A percentile compares a stretch with the other conserved stretches of the same genome.
phyloP scores from a whole-genome alignment of 768 basidiomycete species.

The Pleurotus platypus region DNA sequence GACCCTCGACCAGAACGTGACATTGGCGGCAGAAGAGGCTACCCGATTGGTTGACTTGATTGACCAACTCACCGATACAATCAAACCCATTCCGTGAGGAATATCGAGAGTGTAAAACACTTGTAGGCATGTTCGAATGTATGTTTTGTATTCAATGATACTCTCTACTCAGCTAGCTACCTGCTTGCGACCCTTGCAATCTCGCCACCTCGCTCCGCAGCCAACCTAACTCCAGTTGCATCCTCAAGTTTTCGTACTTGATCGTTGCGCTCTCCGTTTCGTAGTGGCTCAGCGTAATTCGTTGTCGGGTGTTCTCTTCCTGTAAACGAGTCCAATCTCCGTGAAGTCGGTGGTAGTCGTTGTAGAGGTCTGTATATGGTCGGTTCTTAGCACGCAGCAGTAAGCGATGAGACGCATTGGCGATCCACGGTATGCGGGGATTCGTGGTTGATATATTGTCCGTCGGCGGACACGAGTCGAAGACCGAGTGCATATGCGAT shows the following conservation, averaged over 20 bases:
- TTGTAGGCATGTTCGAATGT: no score
- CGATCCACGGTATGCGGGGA: neutral
- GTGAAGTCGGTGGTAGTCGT: slow-evolving; percentile 4
- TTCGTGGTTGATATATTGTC: neutral
- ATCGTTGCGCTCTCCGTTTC: neutral
- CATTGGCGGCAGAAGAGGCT: slow-evolving; percentile 43
- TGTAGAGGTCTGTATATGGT: neutral
- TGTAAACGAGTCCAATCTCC: neutral
- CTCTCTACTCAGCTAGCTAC: no score
- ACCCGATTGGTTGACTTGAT: slow-evolving; percentile 35
- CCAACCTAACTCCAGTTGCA: neutral
- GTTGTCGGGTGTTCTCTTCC: neutral
- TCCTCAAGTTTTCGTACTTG: neutral
- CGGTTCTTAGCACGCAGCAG: neutral
- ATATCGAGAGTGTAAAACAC: neutral
- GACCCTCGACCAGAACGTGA: slow-evolving; percentile 44
- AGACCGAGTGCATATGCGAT: no score
- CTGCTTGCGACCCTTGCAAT: no score
- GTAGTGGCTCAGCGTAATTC: neutral
- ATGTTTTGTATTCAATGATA: no score
- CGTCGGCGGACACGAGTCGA: no score
- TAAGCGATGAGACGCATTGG: neutral
- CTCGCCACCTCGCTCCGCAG: no score
- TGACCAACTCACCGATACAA: neutral
- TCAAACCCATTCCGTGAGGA: neutral